Conservation (phyloP, 345 rosid genomes). For the Eucalyptus erythrocorys region DNA sequence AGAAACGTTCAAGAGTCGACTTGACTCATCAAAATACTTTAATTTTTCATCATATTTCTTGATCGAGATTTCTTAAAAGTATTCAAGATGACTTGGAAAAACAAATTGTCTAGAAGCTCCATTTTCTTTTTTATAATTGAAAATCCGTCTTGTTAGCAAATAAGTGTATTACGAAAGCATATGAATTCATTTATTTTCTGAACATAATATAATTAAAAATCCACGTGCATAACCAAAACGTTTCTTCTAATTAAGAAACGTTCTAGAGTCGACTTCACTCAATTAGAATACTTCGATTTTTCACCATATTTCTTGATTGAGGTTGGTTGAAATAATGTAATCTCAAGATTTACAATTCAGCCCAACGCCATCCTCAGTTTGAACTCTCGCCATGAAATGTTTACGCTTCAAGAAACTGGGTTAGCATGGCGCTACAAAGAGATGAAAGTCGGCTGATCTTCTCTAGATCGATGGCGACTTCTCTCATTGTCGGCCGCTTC, state of each 20-base stretch:
- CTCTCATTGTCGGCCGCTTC: conserved; percentile 3
- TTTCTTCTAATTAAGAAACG: neutral
- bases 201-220: neutral
- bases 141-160: neutral
- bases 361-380: neutral
- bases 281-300: no score
- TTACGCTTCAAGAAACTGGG: neutral
- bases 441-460: neutral
- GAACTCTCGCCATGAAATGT: neutral
- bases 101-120: no score
- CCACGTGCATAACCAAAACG: neutral
- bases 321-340: no score
- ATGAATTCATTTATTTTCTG: neutral
- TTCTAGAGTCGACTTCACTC: no score
- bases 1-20: no score
- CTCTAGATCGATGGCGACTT: neutral
- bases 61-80: no score
- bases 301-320: no score
- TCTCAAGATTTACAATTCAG: neutral
- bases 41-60: no score
- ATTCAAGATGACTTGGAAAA: no score
- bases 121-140: neutral
- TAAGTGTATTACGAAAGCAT: neutral
- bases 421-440: neutral
- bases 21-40: no score